Percentiles rank a stretch among this genome's conserved stretches.
These are phyloP conservation scores for Comarum palustre DNA, from an alignment of 306 rosid genomes.

Conservation along the genomic window DNA sequence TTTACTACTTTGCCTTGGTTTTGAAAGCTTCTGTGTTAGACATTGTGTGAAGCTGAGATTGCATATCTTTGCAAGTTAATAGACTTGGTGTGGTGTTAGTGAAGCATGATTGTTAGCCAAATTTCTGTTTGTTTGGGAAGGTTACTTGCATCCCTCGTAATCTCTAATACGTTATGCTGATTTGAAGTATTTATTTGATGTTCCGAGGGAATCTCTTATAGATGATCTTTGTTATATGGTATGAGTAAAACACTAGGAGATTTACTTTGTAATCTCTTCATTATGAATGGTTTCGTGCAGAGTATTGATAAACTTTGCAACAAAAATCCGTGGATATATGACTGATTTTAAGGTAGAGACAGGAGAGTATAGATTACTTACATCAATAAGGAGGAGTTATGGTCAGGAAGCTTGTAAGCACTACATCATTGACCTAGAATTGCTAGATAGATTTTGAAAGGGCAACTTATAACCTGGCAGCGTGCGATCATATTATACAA, in stretches of 20 bases:
- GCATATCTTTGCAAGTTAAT: neutral
- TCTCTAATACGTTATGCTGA: neutral
- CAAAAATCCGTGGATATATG: too few species aligned
- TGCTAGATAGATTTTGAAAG: too few species aligned
- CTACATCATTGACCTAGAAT: too few species aligned
- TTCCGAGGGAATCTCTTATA: neutral
- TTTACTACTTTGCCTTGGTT: neutral
- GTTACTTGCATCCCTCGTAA: neutral
- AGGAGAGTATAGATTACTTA: too few species aligned
- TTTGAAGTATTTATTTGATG: neutral
- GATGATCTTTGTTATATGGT: neutral
- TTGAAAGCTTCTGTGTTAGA: neutral
- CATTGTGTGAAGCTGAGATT: neutral
- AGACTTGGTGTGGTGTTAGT: neutral
- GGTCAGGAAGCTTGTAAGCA: too few species aligned
- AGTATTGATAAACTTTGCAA: too few species aligned
- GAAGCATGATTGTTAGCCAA: neutral
- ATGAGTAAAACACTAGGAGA: neutral
- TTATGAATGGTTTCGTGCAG: too few species aligned
- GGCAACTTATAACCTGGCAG: too few species aligned
- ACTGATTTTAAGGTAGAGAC: too few species aligned
- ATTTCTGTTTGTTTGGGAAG: neutral
- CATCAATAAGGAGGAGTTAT: too few species aligned
- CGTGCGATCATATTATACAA: too few species aligned
- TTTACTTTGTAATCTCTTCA: neutral